These are phyloP conservation scores for Casuarina glauca DNA, from an alignment of 306 rosid genomes.

Conservation along the genomic window DNA sequence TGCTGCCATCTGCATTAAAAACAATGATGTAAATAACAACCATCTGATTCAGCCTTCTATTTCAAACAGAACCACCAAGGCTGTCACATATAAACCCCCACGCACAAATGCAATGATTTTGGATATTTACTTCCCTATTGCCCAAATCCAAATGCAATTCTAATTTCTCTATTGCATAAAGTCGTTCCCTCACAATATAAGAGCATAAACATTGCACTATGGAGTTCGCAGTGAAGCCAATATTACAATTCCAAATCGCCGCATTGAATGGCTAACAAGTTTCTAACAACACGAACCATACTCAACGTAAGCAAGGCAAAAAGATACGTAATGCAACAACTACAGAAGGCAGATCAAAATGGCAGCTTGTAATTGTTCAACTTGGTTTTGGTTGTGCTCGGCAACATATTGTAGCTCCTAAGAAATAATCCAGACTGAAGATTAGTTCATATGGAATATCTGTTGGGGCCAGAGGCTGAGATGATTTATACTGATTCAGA, in stretches of 20 bases:
- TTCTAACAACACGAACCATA: not conserved
- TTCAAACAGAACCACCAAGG: conserved; percentile 6
- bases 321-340: not conserved
- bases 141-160: not conserved
- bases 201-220: not conserved
- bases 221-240: not conserved
- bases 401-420: not conserved
- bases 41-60: conserved; percentile 13
- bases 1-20: conserved; percentile 63
- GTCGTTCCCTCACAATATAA: no score
- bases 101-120: not conserved
- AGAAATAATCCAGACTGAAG: not conserved
- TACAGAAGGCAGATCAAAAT: not conserved
- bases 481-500: not conserved
- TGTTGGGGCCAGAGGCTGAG: not conserved
- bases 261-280: not conserved
- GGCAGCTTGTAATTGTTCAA: not conserved
- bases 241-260: not conserved
- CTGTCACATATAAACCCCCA: no score
- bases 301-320: not conserved
- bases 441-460: not conserved
- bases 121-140: not conserved
- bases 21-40: conserved; percentile 28
- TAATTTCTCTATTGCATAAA: not conserved
- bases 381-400: not conserved